Evolutionary conservation across 176 grass and related monocot genomes (phyloP), one percentile per base, ranked within the genome.

Genomic region (Oryza brachyantha): DNA sequence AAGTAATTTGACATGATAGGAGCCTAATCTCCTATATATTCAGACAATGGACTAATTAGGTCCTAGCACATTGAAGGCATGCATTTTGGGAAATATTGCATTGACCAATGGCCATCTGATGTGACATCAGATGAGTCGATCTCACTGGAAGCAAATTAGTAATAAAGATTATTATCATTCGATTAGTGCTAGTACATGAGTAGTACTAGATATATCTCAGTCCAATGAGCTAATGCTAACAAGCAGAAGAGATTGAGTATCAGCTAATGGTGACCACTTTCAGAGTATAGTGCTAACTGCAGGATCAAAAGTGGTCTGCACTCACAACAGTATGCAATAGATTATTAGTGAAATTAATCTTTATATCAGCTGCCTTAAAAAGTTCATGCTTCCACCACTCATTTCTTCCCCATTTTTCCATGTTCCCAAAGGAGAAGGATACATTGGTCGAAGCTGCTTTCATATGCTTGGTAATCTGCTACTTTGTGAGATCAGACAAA

Each of bases 321-420:
- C 48, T 74, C 48, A 46, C 36, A 79, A 57, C 29, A 85, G 73
- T 58, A n/a, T 42, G 35, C 10, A 42, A 16, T 36, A 52, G 35
- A 28, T 11, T 60, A 42, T 21, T 61, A 46, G 14, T 66, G n/a
- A n/a, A n/a, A 68, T 79, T 8, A 24, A 26, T 40, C n/a, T 25
- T 34, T 46, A 19, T 22, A 32, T 64, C n/a, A 60, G 34, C 63
- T 64, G 19, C 70, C 14, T 55, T 5, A 29, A 59, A 59, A 77
- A 50, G 21, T 27, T 43, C 39, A 22, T 72, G 19, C 58, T 42
- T 50, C 75, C 25, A 22, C 25, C 41, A 26, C 57, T n/a, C 55
- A 70, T 68, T 72, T 34, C 35, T 66, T n/a, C 68, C 58, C 59
- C 73, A 43, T 74, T 85, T 70, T 46, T 6, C 66, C 66, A 17